Base-by-base conservation (phyloP, 768 basidiomycete species). In the Termitomyces sp. region DNA sequence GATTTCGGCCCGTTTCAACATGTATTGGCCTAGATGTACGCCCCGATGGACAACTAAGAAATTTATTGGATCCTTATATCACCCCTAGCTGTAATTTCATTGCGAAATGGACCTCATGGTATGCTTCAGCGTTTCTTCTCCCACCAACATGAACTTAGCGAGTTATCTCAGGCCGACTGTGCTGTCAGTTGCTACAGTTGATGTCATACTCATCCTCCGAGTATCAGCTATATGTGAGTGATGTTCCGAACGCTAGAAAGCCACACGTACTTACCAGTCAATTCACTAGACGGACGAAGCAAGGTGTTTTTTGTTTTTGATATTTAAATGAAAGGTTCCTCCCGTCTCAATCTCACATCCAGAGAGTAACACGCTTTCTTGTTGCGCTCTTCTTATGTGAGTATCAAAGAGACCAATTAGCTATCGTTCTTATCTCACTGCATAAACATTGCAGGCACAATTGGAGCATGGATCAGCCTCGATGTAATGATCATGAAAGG, bases 121-220 rank as follows among this genome's bases (percentile, higher is more conserved):
- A 27, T 3, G 11, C 17, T 19, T 19, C n/a, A 14, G 5, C 11
- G 5, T 29, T 38, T 38, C 4, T 29, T 8, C 16, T 5, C 9
- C 10, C 25, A 27, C n/a, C 5, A 38, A 19, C 17, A 11, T 37
- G 25, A 17, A 31, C 27, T 17, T 29, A 27, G 29, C 10, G 9
- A 17, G 5, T 10, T n/a, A 45, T 29, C 25, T n/a, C 27, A 51
- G 50, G 50, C 50, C 50, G 29, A 51, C 50, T 17, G 2, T 40
- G 10, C 25, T 51, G 25, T 51, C 50, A 19, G 23, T 51, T 19
- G 12, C 11, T 19, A 40, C 50, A 14, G 50, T 51, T 19, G 50
- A 51, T 51, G 50, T 51, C n/a, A 51, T 51, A 38, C 50, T 51
- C 37, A 38, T 51, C n/a, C 17, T 51, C 12, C 37, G 50, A 19